phyloP scores from a whole-genome alignment of 306 rosid genomes.

The Abrus pulchellus region DNA sequence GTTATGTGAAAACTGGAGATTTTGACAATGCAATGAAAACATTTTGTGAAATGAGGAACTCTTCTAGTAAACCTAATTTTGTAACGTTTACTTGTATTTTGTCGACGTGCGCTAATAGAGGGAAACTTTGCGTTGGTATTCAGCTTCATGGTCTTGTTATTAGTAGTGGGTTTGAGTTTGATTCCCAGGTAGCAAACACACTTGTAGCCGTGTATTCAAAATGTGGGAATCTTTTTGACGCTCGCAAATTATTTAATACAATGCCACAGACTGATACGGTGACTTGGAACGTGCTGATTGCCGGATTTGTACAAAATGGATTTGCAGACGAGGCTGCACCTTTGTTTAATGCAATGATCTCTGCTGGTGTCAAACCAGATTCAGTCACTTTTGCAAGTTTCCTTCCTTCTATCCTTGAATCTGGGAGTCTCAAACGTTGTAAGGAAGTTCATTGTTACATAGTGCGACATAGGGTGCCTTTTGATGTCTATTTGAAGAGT shows the following conservation, averaged over 20 bases:
- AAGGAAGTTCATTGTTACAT: constrained; percentile 78
- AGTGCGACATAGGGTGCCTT: constrained; percentile 60
- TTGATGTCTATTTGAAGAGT: constrained; percentile 75
- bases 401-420: constrained; percentile 70
- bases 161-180: constrained; percentile 66
- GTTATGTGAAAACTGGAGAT: constrained; percentile 72
- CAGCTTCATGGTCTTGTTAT: constrained; percentile 79
- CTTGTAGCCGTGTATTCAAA: constrained; percentile 73
- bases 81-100: constrained; percentile 70
- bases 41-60: constrained; percentile 66
- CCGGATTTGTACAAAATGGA: constrained; percentile 79
- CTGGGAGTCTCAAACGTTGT: constrained; percentile 59
- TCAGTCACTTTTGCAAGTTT: constrained; percentile 74
- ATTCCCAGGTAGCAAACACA: constrained; percentile 70
- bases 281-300: constrained; percentile 79
- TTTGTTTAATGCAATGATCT: constrained; percentile 68
- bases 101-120: constrained; percentile 70
- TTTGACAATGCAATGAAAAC: constrained; percentile 52
- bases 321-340: constrained; percentile 60
- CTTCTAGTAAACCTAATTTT: constrained; percentile 55
- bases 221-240: constrained; percentile 62
- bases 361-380: constrained; percentile 70
- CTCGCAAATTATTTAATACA: constrained; percentile 59
- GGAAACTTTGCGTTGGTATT: constrained; percentile 61
- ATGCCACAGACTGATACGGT: constrained; percentile 68